Evolutionary conservation across 768 basidiomycete genomes (phyloP).

Genomic region (Tremella mesenterica): DNA sequence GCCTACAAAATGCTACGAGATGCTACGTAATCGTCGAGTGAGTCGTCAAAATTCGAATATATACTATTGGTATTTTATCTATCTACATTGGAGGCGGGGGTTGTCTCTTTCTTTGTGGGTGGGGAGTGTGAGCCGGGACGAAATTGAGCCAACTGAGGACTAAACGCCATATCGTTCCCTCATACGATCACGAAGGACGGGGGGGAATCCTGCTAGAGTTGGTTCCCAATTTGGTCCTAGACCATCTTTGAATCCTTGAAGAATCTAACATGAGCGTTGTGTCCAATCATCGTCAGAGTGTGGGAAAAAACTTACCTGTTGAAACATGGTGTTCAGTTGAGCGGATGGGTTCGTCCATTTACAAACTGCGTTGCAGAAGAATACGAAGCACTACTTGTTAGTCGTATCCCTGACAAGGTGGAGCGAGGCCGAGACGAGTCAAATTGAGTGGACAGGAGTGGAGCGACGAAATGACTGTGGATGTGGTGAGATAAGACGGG

Average conservation of each 20-base stretch:
- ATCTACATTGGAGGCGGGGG: too few relatives aligned
- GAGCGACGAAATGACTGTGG: too few relatives aligned
- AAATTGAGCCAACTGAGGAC: too few relatives aligned
- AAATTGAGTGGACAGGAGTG: too few relatives aligned
- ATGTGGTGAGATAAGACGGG: too few relatives aligned
- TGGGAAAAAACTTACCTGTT: conserved; percentile 50
- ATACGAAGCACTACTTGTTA: conserved; percentile 67
- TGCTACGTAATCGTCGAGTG: too few relatives aligned
- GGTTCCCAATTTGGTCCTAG: conserved; percentile 70
- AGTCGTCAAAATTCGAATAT: too few relatives aligned
- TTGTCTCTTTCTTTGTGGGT: too few relatives aligned
- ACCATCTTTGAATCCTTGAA: conserved; percentile 83
- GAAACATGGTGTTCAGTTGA: conserved; percentile 90
- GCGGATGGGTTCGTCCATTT: conserved; percentile 88
- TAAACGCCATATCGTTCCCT: conserved; percentile 78
- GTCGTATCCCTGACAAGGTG: neutral
- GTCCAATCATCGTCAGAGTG: neutral
- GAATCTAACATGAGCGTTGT: conserved; percentile 48
- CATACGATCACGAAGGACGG: conserved; percentile 77
- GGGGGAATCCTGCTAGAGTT: conserved; percentile 74
- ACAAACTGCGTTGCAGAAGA: conserved; percentile 97
- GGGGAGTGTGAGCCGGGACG: too few relatives aligned
- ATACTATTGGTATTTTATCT: too few relatives aligned
- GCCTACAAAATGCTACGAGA: too few relatives aligned
- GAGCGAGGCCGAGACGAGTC: too few relatives aligned